phyloP scores from a whole-genome alignment of 2,329 filamentous ascomycete genomes.

The Verticillium alfalfae region DNA sequence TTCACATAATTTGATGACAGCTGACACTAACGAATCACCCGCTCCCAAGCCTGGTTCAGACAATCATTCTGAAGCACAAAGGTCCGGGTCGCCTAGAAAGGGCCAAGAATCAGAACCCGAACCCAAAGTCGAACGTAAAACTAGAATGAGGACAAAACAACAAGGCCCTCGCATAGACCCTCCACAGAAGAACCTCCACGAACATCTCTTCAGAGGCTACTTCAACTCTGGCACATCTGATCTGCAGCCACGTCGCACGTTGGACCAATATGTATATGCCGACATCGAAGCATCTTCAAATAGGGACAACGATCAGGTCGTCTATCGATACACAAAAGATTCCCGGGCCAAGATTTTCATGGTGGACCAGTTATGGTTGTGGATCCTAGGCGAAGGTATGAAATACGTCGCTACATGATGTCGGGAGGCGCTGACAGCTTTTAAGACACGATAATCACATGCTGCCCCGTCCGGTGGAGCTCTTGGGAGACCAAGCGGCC shows the following conservation, averaged over 20 bases:
- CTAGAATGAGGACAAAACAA: not conserved
- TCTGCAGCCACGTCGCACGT: conserved; percentile 7
- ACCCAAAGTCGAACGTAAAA: not conserved
- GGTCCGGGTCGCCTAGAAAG: not conserved
- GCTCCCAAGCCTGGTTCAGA: not conserved
- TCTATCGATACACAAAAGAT: conserved; percentile 6
- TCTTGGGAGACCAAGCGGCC: not conserved
- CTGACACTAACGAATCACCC: not conserved
- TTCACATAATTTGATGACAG: too few relatives aligned
- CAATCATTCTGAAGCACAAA: not conserved
- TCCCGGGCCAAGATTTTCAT: conserved; percentile 6
- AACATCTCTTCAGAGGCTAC: conserved; percentile 1
- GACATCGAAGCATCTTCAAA: conserved; percentile 2
- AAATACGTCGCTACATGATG: conserved; percentile 8
- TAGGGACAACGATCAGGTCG: conserved; percentile 6
- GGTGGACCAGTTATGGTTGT: conserved; percentile 29
- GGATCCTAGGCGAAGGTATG: conserved; percentile 28
- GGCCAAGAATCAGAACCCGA: not conserved
- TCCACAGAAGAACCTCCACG: not conserved
- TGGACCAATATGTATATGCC: conserved; percentile 7
- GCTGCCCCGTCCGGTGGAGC: conserved; percentile 29
- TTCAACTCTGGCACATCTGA: not conserved
- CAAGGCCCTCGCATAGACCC: not conserved
- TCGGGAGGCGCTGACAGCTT: conserved; percentile 9
- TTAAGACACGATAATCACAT: conserved; percentile 28